Percentiles rank a stretch among this genome's conserved stretches.
phyloP scores from a whole-genome alignment of 2,329 filamentous ascomycete species.

The Trichoderma oligosporum region DNA sequence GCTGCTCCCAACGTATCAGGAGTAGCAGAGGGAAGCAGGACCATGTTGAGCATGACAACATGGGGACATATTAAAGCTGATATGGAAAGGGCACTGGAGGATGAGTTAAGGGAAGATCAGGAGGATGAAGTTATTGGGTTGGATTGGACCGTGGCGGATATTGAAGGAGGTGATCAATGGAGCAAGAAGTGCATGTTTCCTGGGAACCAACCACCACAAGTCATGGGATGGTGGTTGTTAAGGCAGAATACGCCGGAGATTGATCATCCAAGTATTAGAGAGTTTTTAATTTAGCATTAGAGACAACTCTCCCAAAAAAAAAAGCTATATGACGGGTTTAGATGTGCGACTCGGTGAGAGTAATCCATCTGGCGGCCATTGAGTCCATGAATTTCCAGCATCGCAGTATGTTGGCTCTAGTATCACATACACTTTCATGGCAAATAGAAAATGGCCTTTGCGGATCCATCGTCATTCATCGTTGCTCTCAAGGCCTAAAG shows the following conservation, averaged over 20 bases:
- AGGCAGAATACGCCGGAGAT: constrained; percentile 21
- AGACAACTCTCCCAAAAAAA: constrained; percentile 48
- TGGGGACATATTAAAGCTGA: constrained; percentile 6
- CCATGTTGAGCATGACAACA: neutral
- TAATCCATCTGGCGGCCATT: constrained; percentile 47
- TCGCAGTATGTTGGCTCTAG: constrained; percentile 55
- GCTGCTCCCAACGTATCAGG: neutral
- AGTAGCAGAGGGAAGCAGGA: constrained; percentile 1
- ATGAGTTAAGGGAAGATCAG: neutral
- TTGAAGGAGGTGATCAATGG: neutral
- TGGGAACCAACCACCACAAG: constrained; percentile 9
- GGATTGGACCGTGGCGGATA: constrained; percentile 11
- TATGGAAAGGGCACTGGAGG: neutral
- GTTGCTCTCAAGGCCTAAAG: constrained; percentile 29
- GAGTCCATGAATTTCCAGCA: constrained; percentile 53
- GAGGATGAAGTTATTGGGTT: neutral
- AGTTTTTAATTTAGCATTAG: constrained; percentile 15
- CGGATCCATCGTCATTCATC: constrained; percentile 52
- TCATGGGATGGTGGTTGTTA: constrained; percentile 26
- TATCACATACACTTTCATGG: constrained; percentile 56
- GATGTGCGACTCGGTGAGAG: no score
- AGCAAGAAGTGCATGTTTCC: neutral
- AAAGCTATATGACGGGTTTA: no score
- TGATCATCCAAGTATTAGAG: constrained; percentile 21
- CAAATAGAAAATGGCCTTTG: constrained; percentile 60